Evolutionary conservation across 2,329 filamentous ascomycete genomes (phyloP).

Genomic region (Alternaria sp.): DNA sequence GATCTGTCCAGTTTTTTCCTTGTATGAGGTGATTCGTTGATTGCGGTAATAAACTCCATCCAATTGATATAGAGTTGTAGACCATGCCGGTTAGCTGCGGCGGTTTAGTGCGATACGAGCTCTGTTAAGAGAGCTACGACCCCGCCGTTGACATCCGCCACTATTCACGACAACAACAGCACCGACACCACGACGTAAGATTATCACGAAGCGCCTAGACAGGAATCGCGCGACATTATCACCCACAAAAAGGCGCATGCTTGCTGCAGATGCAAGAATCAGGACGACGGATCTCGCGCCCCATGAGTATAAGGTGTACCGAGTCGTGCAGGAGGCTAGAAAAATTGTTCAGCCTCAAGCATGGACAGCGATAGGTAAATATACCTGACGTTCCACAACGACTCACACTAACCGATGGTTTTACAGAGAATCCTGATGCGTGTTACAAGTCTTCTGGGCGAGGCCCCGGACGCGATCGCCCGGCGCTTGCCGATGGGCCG

Average conservation of each 20-base stretch:
- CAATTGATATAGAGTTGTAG: not conserved
- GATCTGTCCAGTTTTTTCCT: not conserved
- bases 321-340: conserved; percentile 1
- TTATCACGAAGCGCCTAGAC: not conserved
- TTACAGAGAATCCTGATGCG: conserved; percentile 7
- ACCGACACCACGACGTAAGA: not conserved
- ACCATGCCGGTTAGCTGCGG: conserved; percentile 26
- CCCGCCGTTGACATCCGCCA: conserved; percentile 18
- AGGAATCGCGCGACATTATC: not conserved
- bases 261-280: not conserved
- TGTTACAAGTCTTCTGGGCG: conserved; percentile 7
- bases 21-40: not conserved
- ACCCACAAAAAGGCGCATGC: not conserved
- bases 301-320: not conserved
- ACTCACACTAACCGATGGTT: conserved; percentile 9
- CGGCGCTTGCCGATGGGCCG: conserved; percentile 17
- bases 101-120: conserved; percentile 15
- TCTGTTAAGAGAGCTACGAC: too few species aligned
- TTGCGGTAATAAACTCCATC: not conserved
- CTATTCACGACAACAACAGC: conserved; percentile 12
- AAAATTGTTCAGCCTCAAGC: not conserved
- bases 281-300: not conserved
- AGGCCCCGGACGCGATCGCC: conserved; percentile 16
- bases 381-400: not conserved
- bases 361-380: conserved; percentile 8